A percentile compares a stretch with the other conserved stretches of the same genome.
phyloP scores from a whole-genome alignment of 768 basidiomycete species.

The Grammothele lineata region DNA sequence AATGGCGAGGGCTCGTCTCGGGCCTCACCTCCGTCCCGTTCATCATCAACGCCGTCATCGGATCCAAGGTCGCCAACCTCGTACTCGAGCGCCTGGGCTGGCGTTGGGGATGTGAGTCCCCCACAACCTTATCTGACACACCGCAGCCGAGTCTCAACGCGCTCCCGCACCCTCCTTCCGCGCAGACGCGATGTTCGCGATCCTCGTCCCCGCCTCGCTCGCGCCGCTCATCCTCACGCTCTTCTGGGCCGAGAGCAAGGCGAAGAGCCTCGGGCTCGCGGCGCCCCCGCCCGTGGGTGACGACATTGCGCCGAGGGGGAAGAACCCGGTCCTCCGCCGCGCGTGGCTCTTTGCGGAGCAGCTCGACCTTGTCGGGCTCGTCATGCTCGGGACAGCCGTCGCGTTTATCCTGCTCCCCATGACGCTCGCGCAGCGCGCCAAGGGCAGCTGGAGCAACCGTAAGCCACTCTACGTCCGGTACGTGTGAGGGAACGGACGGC shows the following conservation, averaged over 20 bases:
- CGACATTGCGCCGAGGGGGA: slow-evolving; percentile 1
- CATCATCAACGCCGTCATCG: slow-evolving; percentile 60
- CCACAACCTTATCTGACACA: too few relatives aligned
- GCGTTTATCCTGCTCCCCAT: slow-evolving; percentile 27
- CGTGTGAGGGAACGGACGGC: too few relatives aligned
- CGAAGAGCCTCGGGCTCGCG: slow-evolving; percentile 18
- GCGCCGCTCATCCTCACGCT: slow-evolving; percentile 22
- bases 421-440: slow-evolving; percentile 22
- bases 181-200: slow-evolving; percentile 29
- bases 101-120: slow-evolving; percentile 62
- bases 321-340: slow-evolving; percentile 29
- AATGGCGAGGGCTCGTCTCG: slow-evolving; percentile 36
- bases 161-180: not conserved
- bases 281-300: not conserved
- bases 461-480: not conserved
- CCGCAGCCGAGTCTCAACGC: too few relatives aligned
- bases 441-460: slow-evolving; percentile 23
- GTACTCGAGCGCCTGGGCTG: slow-evolving; percentile 45
- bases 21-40: slow-evolving; percentile 45
- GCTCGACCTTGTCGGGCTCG: slow-evolving; percentile 27
- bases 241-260: slow-evolving; percentile 23
- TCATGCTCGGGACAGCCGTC: slow-evolving; percentile 25
- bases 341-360: slow-evolving; percentile 24
- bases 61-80: slow-evolving; percentile 47
- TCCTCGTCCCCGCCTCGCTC: slow-evolving; percentile 20